phyloP scores from a whole-genome alignment of 129 eudicot genomes.

The Pittosporum tobira region DNA sequence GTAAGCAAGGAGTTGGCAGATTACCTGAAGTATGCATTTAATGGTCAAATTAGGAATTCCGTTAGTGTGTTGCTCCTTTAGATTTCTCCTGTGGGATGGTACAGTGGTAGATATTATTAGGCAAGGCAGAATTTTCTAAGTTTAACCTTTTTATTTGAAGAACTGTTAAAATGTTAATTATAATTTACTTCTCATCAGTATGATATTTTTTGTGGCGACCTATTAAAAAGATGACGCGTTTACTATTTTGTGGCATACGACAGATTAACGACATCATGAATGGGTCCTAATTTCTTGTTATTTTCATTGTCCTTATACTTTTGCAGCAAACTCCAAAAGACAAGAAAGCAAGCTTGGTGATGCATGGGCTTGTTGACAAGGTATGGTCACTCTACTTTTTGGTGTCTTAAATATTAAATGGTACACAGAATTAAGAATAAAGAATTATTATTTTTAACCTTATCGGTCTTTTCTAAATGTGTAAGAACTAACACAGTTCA shows the following conservation, averaged over 20 bases:
- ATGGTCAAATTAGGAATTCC: neutral
- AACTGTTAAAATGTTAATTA: neutral
- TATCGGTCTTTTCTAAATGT: neutral
- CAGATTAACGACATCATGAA: neutral
- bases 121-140: neutral
- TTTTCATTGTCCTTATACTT: neutral
- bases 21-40: too few species aligned
- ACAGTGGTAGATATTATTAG: neutral
- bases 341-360: conserved; percentile 59
- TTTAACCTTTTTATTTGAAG: too few species aligned
- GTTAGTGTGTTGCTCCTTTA: neutral
- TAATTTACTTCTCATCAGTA: too few species aligned
- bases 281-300: neutral
- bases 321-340: conserved; percentile 69
- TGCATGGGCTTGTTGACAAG: conserved; percentile 69
- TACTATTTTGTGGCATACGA: neutral
- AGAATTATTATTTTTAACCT: too few species aligned
- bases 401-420: neutral
- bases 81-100: neutral
- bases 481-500: conserved; percentile 5
- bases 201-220: neutral
- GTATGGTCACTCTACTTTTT: conserved; percentile 14
- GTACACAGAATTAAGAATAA: neutral
- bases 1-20: neutral
- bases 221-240: neutral